Conservation (phyloP, 495 filamentous ascomycete species). For the Daldinia loculata region DNA sequence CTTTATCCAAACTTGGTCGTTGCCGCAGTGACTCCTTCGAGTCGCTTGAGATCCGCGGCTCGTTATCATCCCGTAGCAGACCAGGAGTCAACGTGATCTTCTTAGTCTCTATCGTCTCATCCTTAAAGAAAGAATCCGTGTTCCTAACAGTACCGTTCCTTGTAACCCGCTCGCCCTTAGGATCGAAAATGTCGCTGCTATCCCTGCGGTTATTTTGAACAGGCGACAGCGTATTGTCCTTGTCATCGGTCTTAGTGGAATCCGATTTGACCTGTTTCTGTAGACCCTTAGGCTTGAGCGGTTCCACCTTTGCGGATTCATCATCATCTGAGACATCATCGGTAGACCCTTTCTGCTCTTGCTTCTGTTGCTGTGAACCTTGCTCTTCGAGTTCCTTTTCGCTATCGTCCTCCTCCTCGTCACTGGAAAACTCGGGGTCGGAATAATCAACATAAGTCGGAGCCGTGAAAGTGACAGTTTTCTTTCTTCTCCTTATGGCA, state of each 20-base stretch:
- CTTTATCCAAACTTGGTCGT: conserved; percentile 63
- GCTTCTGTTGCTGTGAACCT: conserved; percentile 48
- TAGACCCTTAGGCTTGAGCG: conserved; percentile 52
- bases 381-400: conserved; percentile 55
- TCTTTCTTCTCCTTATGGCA: conserved; percentile 87
- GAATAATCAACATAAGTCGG: conserved; percentile 92
- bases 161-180: conserved; percentile 66
- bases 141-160: conserved; percentile 86
- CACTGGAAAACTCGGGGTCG: conserved; percentile 86
- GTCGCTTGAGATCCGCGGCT: conserved; percentile 66
- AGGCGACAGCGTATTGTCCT: conserved; percentile 23
- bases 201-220: conserved; percentile 50
- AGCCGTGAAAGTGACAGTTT: conserved; percentile 86
- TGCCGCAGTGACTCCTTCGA: conserved; percentile 65
- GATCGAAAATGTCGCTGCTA: conserved; percentile 76
- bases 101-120: conserved; percentile 91
- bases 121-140: conserved; percentile 96
- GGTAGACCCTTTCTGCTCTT: conserved; percentile 40
- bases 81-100: conserved; percentile 98
- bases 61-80: conserved; percentile 84
- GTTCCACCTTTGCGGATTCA: conserved; percentile 60
- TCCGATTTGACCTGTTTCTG: conserved; percentile 57
- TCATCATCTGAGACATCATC: conserved; percentile 51
- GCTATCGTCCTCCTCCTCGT: conserved; percentile 78
- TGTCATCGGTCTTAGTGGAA: conserved; percentile 49